Base-by-base conservation (phyloP, 2,329 filamentous ascomycete species). In the Aspergillus japonicus region DNA sequence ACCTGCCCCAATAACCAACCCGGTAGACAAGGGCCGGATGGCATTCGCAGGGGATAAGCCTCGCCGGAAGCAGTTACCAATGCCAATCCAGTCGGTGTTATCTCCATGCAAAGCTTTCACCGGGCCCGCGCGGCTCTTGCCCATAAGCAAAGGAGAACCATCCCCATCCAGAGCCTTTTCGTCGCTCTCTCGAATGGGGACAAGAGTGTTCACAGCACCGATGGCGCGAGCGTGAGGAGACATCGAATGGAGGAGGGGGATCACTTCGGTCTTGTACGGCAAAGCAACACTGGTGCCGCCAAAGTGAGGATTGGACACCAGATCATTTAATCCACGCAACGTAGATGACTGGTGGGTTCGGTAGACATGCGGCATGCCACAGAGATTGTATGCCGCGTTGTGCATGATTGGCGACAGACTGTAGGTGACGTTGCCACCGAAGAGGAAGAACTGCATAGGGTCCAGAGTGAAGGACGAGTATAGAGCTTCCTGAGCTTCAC, bases 51-150 rank as follows among this genome's bases (percentile, higher is more conserved):
- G 90, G 0, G 89, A 92, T 2, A 92, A 78, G 2, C 89, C 89
- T 33, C 89, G 82, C 5, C 87, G 83, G 47, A 93, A 84, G 69
- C 89, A 92, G 3, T 88, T 89, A 56, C 88, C 81, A 47, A 93
- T 90, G 5, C 90, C 90, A 35, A 92, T 89, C 87, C 90, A 93
- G 71, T 93, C 90, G 0, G 89, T 92, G 61, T 93, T 93, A 60
- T 92, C 89, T 1, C 89, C 90, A 63, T 91, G 90, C 0, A 92
- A 79, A 0, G 87, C 88, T 62, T 84, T 83, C 6, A 91, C 84
- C 0, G 86, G 84, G 0, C 89, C 89, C 1, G 87, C 82, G 48
- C 85, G 82, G 62, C 88, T 88, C 60, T 87, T 82, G 49, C 87
- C 81, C 31, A 81, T 77, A 49, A 81, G 78, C n/a, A 85, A 74